Percentiles rank a stretch among this genome's conserved stretches.
Evolutionary conservation across 2,329 filamentous ascomycete genomes (phyloP).

Genomic region (Chalara sp.): DNA sequence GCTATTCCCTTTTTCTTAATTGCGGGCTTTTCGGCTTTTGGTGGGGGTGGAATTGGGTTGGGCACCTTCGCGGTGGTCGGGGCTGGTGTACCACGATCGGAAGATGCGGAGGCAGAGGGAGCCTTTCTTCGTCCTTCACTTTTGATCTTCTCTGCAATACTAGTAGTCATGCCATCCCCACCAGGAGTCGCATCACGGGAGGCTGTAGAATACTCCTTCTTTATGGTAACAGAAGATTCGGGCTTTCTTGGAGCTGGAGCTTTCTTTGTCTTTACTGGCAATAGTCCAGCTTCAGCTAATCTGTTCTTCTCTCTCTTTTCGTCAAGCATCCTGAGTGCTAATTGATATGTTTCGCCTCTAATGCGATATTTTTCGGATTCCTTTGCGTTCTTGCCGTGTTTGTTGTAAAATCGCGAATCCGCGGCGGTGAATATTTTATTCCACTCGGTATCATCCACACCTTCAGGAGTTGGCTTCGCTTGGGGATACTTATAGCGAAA

Average conservation of each 20-base stretch:
- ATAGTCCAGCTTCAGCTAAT: background rate
- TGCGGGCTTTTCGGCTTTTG: constrained; percentile 17
- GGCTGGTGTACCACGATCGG: constrained; percentile 20
- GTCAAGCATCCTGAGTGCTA: constrained; percentile 19
- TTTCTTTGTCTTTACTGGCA: background rate
- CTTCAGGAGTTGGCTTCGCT: constrained; percentile 22
- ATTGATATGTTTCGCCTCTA: constrained; percentile 17
- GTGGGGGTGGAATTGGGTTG: constrained; percentile 11
- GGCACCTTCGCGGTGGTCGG: constrained; percentile 14
- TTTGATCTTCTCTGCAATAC: constrained; percentile 26
- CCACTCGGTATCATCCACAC: constrained; percentile 24
- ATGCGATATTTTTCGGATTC: constrained; percentile 20
- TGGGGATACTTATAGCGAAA: constrained; percentile 28
- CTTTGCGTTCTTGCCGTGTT: constrained; percentile 18
- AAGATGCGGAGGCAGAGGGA: constrained; percentile 16
- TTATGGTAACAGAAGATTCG: constrained; percentile 6
- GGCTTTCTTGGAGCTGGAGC: background rate
- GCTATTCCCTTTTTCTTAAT: constrained; percentile 22
- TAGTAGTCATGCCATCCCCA: constrained; percentile 13
- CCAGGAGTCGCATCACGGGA: constrained; percentile 18
- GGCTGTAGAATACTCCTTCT: constrained; percentile 14
- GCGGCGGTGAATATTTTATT: constrained; percentile 26
- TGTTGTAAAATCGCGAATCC: constrained; percentile 26
- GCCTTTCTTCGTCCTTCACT: constrained; percentile 22
- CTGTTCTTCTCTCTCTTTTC: constrained; percentile 21